Evolutionary conservation across 2,329 filamentous ascomycete species (phyloP).

Genomic region (Paracoccidioides brasiliensis): DNA sequence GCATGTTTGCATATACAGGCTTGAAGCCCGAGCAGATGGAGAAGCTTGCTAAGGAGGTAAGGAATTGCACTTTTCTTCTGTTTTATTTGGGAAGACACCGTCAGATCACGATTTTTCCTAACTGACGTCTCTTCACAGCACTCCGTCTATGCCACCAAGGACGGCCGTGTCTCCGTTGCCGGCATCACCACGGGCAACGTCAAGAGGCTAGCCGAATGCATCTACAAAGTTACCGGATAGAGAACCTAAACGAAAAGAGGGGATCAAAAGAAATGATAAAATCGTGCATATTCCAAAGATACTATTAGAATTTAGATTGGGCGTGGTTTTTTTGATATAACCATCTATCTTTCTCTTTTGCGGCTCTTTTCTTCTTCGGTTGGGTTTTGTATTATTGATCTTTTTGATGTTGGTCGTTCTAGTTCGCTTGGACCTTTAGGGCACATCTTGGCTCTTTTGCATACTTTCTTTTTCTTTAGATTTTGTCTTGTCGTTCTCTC

Average conservation of each 20-base stretch:
- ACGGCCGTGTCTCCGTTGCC: constrained; percentile 39
- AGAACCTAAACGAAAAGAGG: not conserved
- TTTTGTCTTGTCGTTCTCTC: too few relatives aligned
- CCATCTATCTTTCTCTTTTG: too few relatives aligned
- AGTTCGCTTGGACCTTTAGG: too few relatives aligned
- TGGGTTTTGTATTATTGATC: too few relatives aligned
- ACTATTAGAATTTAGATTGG: too few relatives aligned
- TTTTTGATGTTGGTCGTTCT: too few relatives aligned
- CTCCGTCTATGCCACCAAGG: constrained; percentile 92
- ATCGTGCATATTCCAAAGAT: too few relatives aligned
- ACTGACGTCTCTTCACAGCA: constrained; percentile 36
- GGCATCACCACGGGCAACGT: constrained; percentile 39
- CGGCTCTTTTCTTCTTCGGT: too few relatives aligned
- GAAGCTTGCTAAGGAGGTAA: constrained; percentile 67
- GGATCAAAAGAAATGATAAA: too few relatives aligned
- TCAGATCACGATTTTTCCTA: constrained; percentile 1
- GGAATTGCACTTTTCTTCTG: constrained; percentile 10
- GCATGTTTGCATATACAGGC: constrained; percentile 99
- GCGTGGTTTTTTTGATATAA: too few relatives aligned
- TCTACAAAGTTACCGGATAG: constrained; percentile 40
- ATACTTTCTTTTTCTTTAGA: too few relatives aligned
- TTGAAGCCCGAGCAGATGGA: constrained; percentile 87
- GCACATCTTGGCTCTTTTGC: too few relatives aligned
- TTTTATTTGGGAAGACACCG: constrained; percentile 1
- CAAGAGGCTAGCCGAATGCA: constrained; percentile 37